Evolutionary conservation across 2,329 filamentous ascomycete species (phyloP), one percentile per base, ranked within the genome.

Genomic region (Myriosclerotinia duriaeana): DNA sequence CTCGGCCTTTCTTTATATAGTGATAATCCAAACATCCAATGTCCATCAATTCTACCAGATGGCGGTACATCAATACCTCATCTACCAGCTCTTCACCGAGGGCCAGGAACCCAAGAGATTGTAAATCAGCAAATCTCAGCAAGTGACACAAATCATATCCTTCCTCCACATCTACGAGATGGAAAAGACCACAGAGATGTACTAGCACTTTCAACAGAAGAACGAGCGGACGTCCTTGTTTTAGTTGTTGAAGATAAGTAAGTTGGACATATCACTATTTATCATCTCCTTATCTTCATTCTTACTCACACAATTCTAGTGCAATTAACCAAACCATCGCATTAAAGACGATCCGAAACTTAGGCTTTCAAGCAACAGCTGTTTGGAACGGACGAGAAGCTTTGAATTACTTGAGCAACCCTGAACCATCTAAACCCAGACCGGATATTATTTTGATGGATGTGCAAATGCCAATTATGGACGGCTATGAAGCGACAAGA

Each of bases 381-480:
- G 69, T 71, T 38, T 73, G 72, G 70, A 74, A 74, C 14, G 72
- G 71, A n/a, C 67, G 64, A 17, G 72, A 74, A 69, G 71, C 71
- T 2, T 66, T 73, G n/a, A 65, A 68, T 8, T 74, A 73, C 63
- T 66, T 71, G 26, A 69, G 69, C 2, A 65, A 55, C 11, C 67
- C 71, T 22, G 69, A 67, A 3, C 12, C 68, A 17, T 34, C 64
- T 3, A 67, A 69, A 52, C 72, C 72, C 3, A 55, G 68, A 20
- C 71, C 72, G 15, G 53, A 66, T 22, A 71, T 74, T 14, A 72
- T 74, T 5, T 63, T 74, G 2, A 74, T 81, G 79, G 83, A 85
- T 68, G 78, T 85, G 2, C 80, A 81, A 68, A 85, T 85, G 83
- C 84, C 83, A 0, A 78, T 84, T 8, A 81, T 85, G 76, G 79